Evolutionary conservation across 352 stramenopile genomes (phyloP), one percentile per base, ranked within the genome.

Genomic region (Pythium monospermum): DNA sequence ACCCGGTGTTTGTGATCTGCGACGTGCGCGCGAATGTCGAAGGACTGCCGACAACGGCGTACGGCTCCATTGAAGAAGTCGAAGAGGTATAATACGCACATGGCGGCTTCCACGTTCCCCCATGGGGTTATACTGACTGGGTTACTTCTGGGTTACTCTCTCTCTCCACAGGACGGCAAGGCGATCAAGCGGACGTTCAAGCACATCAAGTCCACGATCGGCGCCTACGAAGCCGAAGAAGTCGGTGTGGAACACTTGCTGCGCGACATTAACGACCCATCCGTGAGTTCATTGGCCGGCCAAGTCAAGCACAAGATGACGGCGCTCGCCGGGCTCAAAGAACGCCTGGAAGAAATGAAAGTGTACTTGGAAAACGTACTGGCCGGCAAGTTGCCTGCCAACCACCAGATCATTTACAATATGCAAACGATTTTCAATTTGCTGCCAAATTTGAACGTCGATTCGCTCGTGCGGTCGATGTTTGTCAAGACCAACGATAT

Each of bases 401-500:
- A 92, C 66, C 75, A 92, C 65, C 82, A 92, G 59, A 99, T 99
- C 77, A 87, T 99, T 55, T 98, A 98, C 83, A 99, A 99, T 77
- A 96, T 99, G 83, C 97, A 99, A 81, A 97, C 94, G n/a, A 99
- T 99, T 65, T 96, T 99, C 67, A 99, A 99, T 70, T 68, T 99
- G 35, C 72, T 99, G 54, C 96, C 96, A 22, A 99, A 99, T 73
- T 71, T 99, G 23, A 99, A 99, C 74, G 85, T 98, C 25, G 90
- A 98, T 54, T 90, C 96, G 65, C 86, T 99, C 49, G 93, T 99
- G 53, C 83, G 91, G 50, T 91, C 86, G 44, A 97, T 99, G 85
- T 91, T 99, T 59, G 91, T 99, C 59, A 99, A 99, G 83, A 99
- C 96, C 25, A 99, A 99, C 80, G 97, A 99, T 79, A 98, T 99